These are phyloP conservation scores for Dendrobium nobile DNA, from an alignment of 106 monocot genomes.

Conservation along the genomic window DNA sequence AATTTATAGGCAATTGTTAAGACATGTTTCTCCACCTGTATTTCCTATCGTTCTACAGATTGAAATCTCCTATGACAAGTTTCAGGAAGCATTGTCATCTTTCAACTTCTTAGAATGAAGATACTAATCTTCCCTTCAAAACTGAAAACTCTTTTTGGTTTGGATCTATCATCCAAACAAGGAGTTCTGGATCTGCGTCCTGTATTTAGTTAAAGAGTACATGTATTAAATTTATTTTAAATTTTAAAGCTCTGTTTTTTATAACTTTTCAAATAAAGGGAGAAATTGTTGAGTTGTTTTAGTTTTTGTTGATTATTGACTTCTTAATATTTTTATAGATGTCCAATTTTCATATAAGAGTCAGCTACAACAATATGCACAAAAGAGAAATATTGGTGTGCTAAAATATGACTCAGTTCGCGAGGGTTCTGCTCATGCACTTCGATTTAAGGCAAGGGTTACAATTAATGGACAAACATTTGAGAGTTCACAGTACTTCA, in stretches of 20 bases:
- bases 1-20: neutral
- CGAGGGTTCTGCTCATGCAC: conserved; percentile 29
- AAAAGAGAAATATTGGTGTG: conserved; percentile 31
- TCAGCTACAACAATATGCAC: conserved; percentile 45
- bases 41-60: neutral
- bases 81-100: neutral
- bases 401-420: conserved; percentile 34
- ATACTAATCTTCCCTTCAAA: neutral
- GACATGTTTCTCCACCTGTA: neutral
- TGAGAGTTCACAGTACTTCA: conserved; percentile 35
- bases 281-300: neutral
- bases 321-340: conserved; percentile 20
- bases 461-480: conserved; percentile 52
- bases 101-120: neutral
- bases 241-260: neutral
- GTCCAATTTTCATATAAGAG: conserved; percentile 37
- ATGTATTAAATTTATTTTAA: neutral
- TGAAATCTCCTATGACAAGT: neutral
- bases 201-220: neutral
- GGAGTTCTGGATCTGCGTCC: neutral
- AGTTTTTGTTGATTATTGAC: neutral
- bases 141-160: neutral
- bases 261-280: neutral
- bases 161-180: neutral
- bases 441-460: conserved; percentile 52